Conservation (phyloP, 192 early-diverging fungal genomes). For the Helicostylum pulchrum region DNA sequence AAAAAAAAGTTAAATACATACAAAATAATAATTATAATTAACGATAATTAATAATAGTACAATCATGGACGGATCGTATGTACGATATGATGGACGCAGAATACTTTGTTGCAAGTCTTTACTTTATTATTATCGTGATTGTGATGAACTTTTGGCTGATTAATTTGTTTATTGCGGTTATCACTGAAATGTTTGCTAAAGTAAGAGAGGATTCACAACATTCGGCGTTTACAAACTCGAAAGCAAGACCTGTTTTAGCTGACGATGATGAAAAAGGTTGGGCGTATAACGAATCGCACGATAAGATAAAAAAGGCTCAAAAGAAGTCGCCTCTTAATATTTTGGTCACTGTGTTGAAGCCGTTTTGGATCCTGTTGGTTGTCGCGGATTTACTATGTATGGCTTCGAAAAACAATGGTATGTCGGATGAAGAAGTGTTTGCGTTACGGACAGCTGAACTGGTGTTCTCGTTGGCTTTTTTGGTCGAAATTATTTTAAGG, state of each 20-base stretch:
- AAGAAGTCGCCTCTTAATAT: not conserved
- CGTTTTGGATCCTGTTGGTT: constrained; percentile 44
- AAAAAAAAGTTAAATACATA: too few species aligned
- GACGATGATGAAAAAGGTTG: constrained; percentile 34
- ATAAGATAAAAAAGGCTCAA: not conserved
- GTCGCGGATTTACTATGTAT: constrained; percentile 50
- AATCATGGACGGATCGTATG: constrained; percentile 62
- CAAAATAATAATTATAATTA: too few species aligned
- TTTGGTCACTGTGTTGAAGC: constrained; percentile 26
- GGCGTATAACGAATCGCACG: constrained; percentile 11
- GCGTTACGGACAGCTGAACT: constrained; percentile 43
- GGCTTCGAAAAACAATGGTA: constrained; percentile 38
- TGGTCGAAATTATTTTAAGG: constrained; percentile 46
- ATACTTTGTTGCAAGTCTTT: constrained; percentile 45
- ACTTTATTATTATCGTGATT: constrained; percentile 53
- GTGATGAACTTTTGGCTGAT: constrained; percentile 66
- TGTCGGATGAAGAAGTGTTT: constrained; percentile 16
- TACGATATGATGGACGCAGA: constrained; percentile 61
- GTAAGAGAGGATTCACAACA: constrained; percentile 59
- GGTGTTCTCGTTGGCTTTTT: constrained; percentile 47
- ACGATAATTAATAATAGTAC: too few species aligned
- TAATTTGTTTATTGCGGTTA: constrained; percentile 65
- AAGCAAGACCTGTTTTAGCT: constrained; percentile 25
- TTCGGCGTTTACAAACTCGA: constrained; percentile 55
- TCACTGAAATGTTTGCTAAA: constrained; percentile 64